Evolutionary conservation across 164 flowering plant genomes (phyloP).

Genomic region (Stephania yunnanensis): DNA sequence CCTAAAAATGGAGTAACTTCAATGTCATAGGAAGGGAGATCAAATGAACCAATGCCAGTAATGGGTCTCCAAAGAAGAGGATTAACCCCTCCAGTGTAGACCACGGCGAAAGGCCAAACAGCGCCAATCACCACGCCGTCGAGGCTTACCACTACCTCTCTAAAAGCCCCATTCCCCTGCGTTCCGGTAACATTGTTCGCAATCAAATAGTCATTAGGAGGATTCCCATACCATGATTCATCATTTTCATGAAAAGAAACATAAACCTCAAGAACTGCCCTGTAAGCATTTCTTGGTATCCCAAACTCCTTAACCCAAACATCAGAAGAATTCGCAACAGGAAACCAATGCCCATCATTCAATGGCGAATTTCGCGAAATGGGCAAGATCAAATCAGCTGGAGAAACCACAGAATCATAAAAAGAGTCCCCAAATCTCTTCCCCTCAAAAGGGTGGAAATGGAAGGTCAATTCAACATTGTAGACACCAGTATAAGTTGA

Average conservation of each 20-base stretch:
- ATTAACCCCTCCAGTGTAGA: constrained; percentile 81
- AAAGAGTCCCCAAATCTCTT: constrained; percentile 14
- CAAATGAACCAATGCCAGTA: constrained; percentile 77
- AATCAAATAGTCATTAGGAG: constrained; percentile 58
- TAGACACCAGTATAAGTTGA: constrained; percentile 72
- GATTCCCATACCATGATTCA: constrained; percentile 82
- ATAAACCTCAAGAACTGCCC: constrained; percentile 86
- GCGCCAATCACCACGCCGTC: constrained; percentile 65
- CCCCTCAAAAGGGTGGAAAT: constrained; percentile 51
- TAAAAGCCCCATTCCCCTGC: constrained; percentile 80
- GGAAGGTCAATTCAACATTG: constrained; percentile 56
- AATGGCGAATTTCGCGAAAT: constrained; percentile 61
- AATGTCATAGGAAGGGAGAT: constrained; percentile 82
- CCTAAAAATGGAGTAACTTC: constrained; percentile 82
- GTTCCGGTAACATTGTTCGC: constrained; percentile 51
- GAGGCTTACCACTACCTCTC: constrained; percentile 73
- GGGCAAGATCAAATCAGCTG: constrained; percentile 75
- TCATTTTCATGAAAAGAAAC: constrained; percentile 81
- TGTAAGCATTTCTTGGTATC: constrained; percentile 58
- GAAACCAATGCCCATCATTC: constrained; percentile 87
- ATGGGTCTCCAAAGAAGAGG: constrained; percentile 91
- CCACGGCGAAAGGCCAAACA: constrained; percentile 86
- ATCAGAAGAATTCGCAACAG: constrained; percentile 48
- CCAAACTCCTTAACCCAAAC: constrained; percentile 36
- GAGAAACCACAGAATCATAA: constrained; percentile 10